These are phyloP conservation scores for Wickerhamiella cacticola DNA, from an alignment of 805 yeast species.

Conservation along the genomic window DNA sequence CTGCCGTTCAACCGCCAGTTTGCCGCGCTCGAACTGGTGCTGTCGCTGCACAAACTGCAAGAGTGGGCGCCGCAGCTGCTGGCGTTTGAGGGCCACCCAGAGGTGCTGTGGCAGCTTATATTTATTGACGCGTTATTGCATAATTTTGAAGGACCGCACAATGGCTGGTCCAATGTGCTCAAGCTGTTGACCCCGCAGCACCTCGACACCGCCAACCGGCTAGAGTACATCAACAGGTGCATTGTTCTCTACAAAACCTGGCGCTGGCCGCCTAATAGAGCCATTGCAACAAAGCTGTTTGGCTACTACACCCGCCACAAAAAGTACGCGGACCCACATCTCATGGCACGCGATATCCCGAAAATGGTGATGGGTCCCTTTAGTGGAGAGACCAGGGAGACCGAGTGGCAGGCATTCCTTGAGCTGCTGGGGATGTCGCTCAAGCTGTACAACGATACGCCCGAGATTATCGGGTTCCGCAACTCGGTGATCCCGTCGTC, in stretches of 20 bases:
- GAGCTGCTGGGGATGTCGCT: slow-evolving; percentile 22
- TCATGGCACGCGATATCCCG: slow-evolving; percentile 21
- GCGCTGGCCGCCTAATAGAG: slow-evolving; percentile 20
- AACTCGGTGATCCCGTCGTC: slow-evolving; percentile 22
- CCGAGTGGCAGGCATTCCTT: slow-evolving; percentile 17
- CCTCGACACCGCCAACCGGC: not conserved
- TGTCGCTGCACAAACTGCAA: slow-evolving; percentile 1
- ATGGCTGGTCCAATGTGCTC: slow-evolving; percentile 6
- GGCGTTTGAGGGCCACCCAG: not conserved
- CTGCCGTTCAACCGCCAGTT: not conserved
- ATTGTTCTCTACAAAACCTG: slow-evolving; percentile 15
- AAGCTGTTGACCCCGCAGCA: not conserved
- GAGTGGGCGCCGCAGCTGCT: not conserved
- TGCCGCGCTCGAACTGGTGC: slow-evolving; percentile 1
- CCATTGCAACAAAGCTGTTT: slow-evolving; percentile 16
- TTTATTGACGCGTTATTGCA: slow-evolving; percentile 3
- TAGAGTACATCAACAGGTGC: slow-evolving; percentile 8
- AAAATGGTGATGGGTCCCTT: slow-evolving; percentile 14
- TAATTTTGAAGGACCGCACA: not conserved
- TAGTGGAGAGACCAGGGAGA: slow-evolving; percentile 16
- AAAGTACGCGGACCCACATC: slow-evolving; percentile 19
- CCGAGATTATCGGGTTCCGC: not conserved
- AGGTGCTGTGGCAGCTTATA: slow-evolving; percentile 10
- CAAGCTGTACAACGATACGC: not conserved
- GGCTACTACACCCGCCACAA: slow-evolving; percentile 17